A percentile compares a stretch with the other conserved stretches of the same genome.
phyloP scores from a whole-genome alignment of 202 grass and related monocot genomes.

The Cymbopogon flexuosus region DNA sequence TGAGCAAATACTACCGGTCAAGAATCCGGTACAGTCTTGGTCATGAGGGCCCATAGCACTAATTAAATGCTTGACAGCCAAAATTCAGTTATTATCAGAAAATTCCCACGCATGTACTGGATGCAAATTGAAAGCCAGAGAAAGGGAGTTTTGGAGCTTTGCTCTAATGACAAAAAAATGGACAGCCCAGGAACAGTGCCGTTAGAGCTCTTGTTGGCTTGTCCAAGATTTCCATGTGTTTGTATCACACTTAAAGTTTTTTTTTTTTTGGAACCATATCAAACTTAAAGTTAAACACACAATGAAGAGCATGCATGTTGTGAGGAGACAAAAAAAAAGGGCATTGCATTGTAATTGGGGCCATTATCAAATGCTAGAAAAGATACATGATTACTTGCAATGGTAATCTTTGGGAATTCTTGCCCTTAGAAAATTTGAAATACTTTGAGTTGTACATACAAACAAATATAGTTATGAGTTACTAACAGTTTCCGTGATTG shows the following conservation, averaged over 20 bases:
- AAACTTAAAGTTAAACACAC: background rate
- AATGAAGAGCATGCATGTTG: background rate
- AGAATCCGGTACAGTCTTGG: constrained; percentile 20
- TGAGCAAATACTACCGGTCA: constrained; percentile 23
- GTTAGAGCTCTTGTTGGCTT: constrained; percentile 9
- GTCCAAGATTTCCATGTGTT: constrained; percentile 20
- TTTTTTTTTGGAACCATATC: no score
- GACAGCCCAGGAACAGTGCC: constrained; percentile 3
- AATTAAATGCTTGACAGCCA: constrained; percentile 48
- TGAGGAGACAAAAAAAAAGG: background rate
- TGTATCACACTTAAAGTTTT: background rate
- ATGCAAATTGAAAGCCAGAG: background rate
- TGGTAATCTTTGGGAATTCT: background rate
- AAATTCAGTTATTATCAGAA: constrained; percentile 14
- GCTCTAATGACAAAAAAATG: constrained; percentile 32
- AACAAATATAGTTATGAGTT: background rate
- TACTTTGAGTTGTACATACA: background rate
- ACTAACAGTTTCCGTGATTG: background rate
- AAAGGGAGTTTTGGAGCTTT: constrained; percentile 11
- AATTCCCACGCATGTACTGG: background rate
- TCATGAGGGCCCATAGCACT: constrained; percentile 34
- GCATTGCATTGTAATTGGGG: background rate
- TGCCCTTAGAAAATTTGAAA: background rate
- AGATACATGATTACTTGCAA: background rate
- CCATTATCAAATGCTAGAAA: background rate